phyloP scores from a whole-genome alignment of 129 eudicot species.

The Pulicaria dysenterica region DNA sequence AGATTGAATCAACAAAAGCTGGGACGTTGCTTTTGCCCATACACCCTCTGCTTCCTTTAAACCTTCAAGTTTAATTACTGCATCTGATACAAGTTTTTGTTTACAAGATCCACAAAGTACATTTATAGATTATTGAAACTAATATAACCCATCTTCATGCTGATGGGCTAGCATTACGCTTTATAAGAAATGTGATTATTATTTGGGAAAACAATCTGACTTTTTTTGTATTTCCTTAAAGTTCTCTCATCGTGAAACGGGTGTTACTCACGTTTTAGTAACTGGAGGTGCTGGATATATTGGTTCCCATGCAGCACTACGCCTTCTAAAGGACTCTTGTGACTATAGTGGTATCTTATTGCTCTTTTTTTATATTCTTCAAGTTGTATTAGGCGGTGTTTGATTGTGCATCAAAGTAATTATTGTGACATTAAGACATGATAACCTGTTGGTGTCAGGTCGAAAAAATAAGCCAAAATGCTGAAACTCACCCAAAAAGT shows the following conservation, averaged over 20 bases:
- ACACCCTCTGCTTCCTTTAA: too few relatives aligned
- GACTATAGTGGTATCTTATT: constrained; percentile 76
- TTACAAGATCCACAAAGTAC: too few relatives aligned
- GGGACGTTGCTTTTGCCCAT: too few relatives aligned
- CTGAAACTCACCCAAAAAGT: neutral
- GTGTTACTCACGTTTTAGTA: constrained; percentile 80
- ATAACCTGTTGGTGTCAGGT: too few relatives aligned
- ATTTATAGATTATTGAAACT: too few relatives aligned
- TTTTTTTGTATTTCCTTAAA: constrained; percentile 20
- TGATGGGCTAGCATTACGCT: too few relatives aligned
- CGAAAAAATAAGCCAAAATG: neutral
- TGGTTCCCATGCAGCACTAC: constrained; percentile 86
- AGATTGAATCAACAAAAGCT: too few relatives aligned
- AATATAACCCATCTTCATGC: too few relatives aligned
- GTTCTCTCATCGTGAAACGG: constrained; percentile 67
- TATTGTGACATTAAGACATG: neutral
- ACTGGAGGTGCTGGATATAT: constrained; percentile 95
- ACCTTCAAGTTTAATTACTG: too few relatives aligned
- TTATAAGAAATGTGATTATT: too few relatives aligned
- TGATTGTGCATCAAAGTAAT: neutral
- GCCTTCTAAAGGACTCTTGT: constrained; percentile 79
- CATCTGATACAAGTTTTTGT: too few relatives aligned
- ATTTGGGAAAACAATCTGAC: neutral
- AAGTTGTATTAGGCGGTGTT: neutral
- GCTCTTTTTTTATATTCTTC: neutral